Conservation (phyloP, 768 basidiomycete genomes). For the Strobilomyces dryophilus region DNA sequence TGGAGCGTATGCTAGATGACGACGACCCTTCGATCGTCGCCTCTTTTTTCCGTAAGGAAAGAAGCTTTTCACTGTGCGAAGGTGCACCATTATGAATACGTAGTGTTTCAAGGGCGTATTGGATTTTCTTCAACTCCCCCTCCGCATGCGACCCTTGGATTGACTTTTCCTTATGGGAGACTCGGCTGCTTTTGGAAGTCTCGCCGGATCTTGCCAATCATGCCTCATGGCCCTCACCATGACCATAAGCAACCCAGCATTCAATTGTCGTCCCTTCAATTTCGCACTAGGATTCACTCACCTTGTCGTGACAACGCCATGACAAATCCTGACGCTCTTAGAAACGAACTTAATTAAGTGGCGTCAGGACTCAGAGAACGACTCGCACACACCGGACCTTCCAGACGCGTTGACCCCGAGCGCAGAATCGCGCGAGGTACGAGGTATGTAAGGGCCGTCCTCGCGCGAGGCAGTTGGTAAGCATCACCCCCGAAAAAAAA, state of each 20-base stretch:
- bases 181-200: background rate
- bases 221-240: background rate
- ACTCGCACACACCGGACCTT: no score
- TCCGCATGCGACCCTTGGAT: background rate
- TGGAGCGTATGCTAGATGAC: no score
- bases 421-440: background rate
- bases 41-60: no score
- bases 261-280: background rate
- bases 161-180: background rate
- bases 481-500: background rate
- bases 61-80: no score
- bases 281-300: background rate
- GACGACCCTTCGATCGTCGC: no score
- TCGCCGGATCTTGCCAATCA: background rate
- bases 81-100: no score
- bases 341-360: background rate
- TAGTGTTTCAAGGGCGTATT: no score
- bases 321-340: background rate
- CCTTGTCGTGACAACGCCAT: background rate
- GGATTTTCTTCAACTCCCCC: no score
- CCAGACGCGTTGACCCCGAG: background rate
- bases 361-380: background rate
- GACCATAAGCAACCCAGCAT: background rate
- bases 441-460: background rate
- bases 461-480: background rate